Base-by-base conservation (phyloP, 345 rosid genomes). In the Tarenaya hassleriana region DNA sequence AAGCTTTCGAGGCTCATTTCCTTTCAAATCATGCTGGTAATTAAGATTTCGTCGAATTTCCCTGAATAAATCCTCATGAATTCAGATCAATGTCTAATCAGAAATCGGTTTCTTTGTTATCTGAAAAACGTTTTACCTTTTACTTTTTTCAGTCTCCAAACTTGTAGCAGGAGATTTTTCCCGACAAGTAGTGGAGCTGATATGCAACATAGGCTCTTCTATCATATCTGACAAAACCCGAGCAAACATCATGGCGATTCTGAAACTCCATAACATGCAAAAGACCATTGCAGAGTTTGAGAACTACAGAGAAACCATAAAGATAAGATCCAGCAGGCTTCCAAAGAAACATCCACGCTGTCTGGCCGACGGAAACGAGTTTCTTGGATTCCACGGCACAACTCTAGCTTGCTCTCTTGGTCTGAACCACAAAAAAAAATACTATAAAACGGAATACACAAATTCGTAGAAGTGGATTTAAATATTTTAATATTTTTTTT, bases 301-400 rank as follows among this genome's bases (percentile, higher is more conserved):
- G 49, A 77, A 80, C 35, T 69, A 78, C 37, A 75, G 94, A 63
- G 86, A 77, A 43, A 42, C 60, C 34, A 86, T 82, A 18, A 88
- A 75, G 46, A 63, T 66, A 16, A 69, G 70, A 58, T 84, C 88
- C 1, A 77, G 52, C 68, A 84, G 72, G 65, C 64, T 66, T 18
- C 20, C 69, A 1, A 74, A 71, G 58, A 72, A 69, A 55, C 81
- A 88, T 40, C 69, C 88, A 10, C 88, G 96, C 0, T 78, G 82
- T 60, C 40, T 73, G 33, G 96, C 90, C 0, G 97, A 84, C 55
- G 97, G 94, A 8, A 84, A 84, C 34, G 94, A 80, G 74, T 73
- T 84, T 5, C 67, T 82, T 39, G 77, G 88, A 27, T 88, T 84
- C 64, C 63, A 79, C 38, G 80, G 81, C 20, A 70, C 88, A 4